phyloP scores from a whole-genome alignment of 2,329 filamentous ascomycete genomes.

The Sclerotiophoma versabilis region DNA sequence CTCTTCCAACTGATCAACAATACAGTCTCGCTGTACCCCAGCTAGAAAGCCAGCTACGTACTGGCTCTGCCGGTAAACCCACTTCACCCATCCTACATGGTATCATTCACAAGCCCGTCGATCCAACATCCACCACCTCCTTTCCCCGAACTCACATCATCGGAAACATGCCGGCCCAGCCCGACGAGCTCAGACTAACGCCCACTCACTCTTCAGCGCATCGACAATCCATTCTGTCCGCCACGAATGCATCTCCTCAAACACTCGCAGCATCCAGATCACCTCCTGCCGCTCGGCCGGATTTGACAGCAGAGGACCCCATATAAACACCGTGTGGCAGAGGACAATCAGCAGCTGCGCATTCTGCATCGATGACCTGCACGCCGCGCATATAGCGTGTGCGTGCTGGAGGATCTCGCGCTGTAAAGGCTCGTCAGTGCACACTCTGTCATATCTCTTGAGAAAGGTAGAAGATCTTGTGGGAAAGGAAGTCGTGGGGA shows the following conservation, averaged over 20 bases:
- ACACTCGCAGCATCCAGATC: conserved; percentile 25
- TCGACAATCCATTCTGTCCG: conserved; percentile 42
- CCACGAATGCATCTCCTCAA: conserved; percentile 37
- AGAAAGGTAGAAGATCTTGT: background rate
- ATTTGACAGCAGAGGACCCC: conserved; percentile 30
- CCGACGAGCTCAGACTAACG: background rate
- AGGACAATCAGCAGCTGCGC: conserved; percentile 32
- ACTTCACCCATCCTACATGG: too few species aligned
- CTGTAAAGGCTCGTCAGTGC: conserved; percentile 8
- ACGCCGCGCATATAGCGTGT: conserved; percentile 33
- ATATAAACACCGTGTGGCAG: conserved; percentile 37
- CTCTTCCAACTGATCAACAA: too few species aligned
- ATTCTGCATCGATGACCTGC: conserved; percentile 31
- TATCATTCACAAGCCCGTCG: too few species aligned
- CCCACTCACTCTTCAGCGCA: conserved; percentile 37
- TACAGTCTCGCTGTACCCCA: too few species aligned
- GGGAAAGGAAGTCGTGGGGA: background rate
- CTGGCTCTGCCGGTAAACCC: too few species aligned
- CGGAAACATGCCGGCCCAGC: too few species aligned
- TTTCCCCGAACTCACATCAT: too few species aligned
- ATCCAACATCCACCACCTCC: too few species aligned
- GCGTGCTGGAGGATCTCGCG: conserved; percentile 32
- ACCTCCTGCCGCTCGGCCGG: conserved; percentile 29
- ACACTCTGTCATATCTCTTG: background rate
- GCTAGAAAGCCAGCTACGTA: too few species aligned